phyloP scores from a whole-genome alignment of 129 eudicot species.

The Flaveria bidentis region DNA sequence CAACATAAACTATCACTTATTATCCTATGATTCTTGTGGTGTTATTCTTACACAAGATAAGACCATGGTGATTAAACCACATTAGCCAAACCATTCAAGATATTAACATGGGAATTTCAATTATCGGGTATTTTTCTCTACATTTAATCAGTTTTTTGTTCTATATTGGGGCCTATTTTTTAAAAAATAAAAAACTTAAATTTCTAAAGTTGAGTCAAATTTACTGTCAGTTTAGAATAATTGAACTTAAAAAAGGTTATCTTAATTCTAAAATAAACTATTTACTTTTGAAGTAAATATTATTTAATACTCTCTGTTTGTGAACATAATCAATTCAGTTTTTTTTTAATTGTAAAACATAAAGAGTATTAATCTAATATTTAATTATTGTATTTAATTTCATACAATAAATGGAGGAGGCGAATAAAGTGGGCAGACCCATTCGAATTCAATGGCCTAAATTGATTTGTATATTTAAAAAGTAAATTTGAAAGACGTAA shows the following conservation, averaged over 20 bases:
- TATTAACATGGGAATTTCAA: too few relatives aligned
- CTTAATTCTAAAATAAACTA: not conserved
- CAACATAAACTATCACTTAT: too few relatives aligned
- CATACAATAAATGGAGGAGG: slow-evolving; percentile 24
- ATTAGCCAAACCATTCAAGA: too few relatives aligned
- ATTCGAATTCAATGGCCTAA: slow-evolving; percentile 28
- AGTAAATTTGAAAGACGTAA: not conserved
- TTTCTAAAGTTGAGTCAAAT: too few relatives aligned
- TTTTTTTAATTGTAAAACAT: slow-evolving; percentile 9
- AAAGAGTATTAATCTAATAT: slow-evolving; percentile 17
- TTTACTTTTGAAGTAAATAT: slow-evolving; percentile 8
- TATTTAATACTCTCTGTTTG: slow-evolving; percentile 3
- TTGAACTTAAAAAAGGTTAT: not conserved
- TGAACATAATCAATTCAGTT: slow-evolving; percentile 10
- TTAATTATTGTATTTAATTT: not conserved
- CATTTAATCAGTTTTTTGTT: too few relatives aligned
- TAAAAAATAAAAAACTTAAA: too few relatives aligned
- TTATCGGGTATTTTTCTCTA: too few relatives aligned
- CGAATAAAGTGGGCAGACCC: slow-evolving; percentile 26
- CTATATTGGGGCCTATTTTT: too few relatives aligned
- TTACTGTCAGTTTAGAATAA: too few relatives aligned
- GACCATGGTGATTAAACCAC: too few relatives aligned
- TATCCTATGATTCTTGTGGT: too few relatives aligned
- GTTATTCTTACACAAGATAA: too few relatives aligned
- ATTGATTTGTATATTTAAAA: not conserved